Base-by-base conservation (phyloP, 2,329 filamentous ascomycete species). In the Stagonosporopsis rhizophila region DNA sequence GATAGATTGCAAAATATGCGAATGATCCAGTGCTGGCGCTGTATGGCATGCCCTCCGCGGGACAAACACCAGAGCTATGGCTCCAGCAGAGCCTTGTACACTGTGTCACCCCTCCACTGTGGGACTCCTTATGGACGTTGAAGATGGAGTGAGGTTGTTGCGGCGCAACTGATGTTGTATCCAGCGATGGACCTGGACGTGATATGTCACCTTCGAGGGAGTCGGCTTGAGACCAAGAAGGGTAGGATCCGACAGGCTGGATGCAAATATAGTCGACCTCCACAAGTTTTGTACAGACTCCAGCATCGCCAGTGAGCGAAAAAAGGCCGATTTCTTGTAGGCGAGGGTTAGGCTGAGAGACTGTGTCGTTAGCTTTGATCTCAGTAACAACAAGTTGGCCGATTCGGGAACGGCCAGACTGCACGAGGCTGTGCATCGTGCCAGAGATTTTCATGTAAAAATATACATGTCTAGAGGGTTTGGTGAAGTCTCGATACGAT, bases 11-110 rank as follows among this genome's bases (percentile, higher is more conserved):
- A 37, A 77, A 77, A 39, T 75, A 61, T 1, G 73, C 64, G 42
- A 75, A 75, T 1, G 73, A 62, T 0, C 76, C 76, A 3, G 74
- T 78, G 2, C 70, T 40, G 0, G 53, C n/a, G 32, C 75, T 77
- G 44, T 63, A 69, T 2, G 73, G 73, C 8, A 73, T 35, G 1
- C 55, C 61, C 3, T 39, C 4, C 1, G 44, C 11, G 22, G 11
- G 23, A 40, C 17, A 38, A 19, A 39, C 42, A 15, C 27, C 30
- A 27, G 51, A 69, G 14, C 39, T 15, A 25, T 56, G 48, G 7
- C 23, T 47, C 73, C 72, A 76, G 32, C 47, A 62, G 12, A 76
- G 44, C 14, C 73, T 63, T n/a, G 48, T 37, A 39, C 74, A 68
- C 41, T 34, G 40, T 8, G 27, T 56, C 2, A 70, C 64, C 6